Evolutionary conservation across 2,329 filamentous ascomycete genomes (phyloP), one percentile per base, ranked within the genome.

Genomic region (Aureobasidium sp.): DNA sequence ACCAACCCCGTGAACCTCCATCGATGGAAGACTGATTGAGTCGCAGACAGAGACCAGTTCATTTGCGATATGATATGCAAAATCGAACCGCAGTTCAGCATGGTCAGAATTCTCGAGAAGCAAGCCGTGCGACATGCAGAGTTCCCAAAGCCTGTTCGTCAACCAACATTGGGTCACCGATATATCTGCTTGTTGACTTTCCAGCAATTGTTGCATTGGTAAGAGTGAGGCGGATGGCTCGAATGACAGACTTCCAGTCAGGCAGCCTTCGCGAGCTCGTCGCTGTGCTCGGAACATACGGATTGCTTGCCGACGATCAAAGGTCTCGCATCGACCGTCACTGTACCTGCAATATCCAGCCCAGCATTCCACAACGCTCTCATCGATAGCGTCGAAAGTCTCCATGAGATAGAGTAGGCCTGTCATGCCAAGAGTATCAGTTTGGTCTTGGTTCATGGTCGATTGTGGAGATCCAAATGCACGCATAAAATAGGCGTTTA

Each of bases 121-220:
- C 11, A 82, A 71, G 16, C 77, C 77, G 68, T 82, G 80, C 4
- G 76, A 78, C 23, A 78, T 72, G 63, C 78, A 81, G 11, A 81
- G 69, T 38, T 79, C 74, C 80, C 80, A 81, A 13, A 82, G 67
- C 13, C 80, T 76, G 43, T 82, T 81, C 36, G 80, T 74, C 9
- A 81, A 73, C 80, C 80, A 82, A 67, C 80, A 78, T 64, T 81
- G 78, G 2, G 80, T 80, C 25, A 82, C 72, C 1, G 78, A 77
- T 3, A 82, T 76, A 66, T 82, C 80, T 2, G 79, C 80, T 51
- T 77, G 77, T 67, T 82, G 80, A 2, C 77, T 80, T 62, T 81
- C 80, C 2, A 73, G 42, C 65, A 76, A 60, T 56, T 69, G 67
- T 0, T 53, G 50, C 9, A 72, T 59, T 3, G 70, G 69, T 13